phyloP scores from a whole-genome alignment of 129 eudicot species.

The Glebionis coronaria region DNA sequence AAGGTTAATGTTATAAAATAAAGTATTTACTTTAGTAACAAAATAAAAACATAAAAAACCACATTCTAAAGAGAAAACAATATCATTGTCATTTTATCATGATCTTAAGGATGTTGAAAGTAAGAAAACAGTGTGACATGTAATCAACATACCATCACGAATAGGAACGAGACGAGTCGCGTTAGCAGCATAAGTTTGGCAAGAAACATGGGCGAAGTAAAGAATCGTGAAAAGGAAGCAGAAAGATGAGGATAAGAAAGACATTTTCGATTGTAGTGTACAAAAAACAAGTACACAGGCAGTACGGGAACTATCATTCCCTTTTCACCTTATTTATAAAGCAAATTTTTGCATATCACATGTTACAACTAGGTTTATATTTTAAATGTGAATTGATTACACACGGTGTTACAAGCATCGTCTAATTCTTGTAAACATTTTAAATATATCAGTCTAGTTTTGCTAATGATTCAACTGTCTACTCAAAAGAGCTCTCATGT shows the following conservation, averaged over 20 bases:
- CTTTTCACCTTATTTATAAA: conserved; percentile 24
- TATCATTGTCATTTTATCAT: too few species aligned
- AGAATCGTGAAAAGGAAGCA: conserved; percentile 11
- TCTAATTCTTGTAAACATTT: too few species aligned
- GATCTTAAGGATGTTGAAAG: too few species aligned
- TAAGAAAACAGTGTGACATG: not conserved
- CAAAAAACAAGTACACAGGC: conserved; percentile 18
- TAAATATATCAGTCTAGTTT: too few species aligned
- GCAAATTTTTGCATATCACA: not conserved
- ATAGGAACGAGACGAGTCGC: conserved; percentile 8
- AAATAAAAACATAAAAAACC: not conserved
- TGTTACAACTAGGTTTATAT: too few species aligned
- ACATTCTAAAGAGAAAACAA: not conserved
- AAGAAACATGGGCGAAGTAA: conserved; percentile 4
- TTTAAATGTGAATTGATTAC: too few species aligned
- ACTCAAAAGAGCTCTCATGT: too few species aligned
- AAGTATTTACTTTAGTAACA: too few species aligned
- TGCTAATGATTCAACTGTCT: too few species aligned
- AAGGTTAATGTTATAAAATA: not conserved
- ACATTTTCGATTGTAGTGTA: conserved; percentile 5
- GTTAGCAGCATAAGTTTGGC: not conserved
- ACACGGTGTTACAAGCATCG: too few species aligned
- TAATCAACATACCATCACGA: conserved; percentile 24
- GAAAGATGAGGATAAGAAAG: conserved; percentile 20
- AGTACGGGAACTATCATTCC: conserved; percentile 12